Evolutionary conservation across 768 basidiomycete species (phyloP), one percentile per base, ranked within the genome.

Genomic region (Cubamyces sp.): DNA sequence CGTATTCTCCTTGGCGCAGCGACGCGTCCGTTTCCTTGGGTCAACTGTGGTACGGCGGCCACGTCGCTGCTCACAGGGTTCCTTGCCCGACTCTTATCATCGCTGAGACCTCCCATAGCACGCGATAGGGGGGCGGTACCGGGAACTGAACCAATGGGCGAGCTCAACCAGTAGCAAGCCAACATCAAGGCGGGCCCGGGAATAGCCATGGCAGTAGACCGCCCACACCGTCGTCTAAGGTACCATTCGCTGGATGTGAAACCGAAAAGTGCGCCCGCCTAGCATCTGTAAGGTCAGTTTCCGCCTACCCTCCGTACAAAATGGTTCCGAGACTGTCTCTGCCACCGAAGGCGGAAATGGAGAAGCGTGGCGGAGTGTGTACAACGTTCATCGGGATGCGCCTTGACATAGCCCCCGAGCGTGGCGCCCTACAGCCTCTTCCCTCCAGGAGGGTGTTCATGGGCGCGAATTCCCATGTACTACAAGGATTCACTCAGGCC

Each of bases 361-460:
- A 43, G 40, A 49, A 50, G 49, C 57, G 49, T 34, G 49, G n/a
- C 5, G 12, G 19, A n/a, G 23, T 42, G 26, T 19, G n/a, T 23
- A 42, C 57, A 49, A 51, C 26, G 49, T 34, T n/a, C 34, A 18
- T n/a, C 26, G 41, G 12, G n/a, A 8, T 16, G 41, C 47, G 39
- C n/a, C 15, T 0, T 23, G 39, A 19, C 46, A 30, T 28, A 43
- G 48, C 12, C 16, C 40, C 41, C 57, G 42, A 4, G 48, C 49
- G 28, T 49, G 57, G 57, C 57, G 57, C 57, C 57, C 51, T 50
- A 28, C 51, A 51, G 49, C 19, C 28, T 11, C 57, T 43, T 59
- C 57, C 43, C 39, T 37, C 48, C 34, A 21, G 46, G 39, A 48
- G n/a, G 3, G 37, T 23, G 46, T 23, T 26, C 57, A 34, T 50